Evolutionary conservation across 2,329 filamentous ascomycete species (phyloP).

Genomic region (Xylariaceae sp.): DNA sequence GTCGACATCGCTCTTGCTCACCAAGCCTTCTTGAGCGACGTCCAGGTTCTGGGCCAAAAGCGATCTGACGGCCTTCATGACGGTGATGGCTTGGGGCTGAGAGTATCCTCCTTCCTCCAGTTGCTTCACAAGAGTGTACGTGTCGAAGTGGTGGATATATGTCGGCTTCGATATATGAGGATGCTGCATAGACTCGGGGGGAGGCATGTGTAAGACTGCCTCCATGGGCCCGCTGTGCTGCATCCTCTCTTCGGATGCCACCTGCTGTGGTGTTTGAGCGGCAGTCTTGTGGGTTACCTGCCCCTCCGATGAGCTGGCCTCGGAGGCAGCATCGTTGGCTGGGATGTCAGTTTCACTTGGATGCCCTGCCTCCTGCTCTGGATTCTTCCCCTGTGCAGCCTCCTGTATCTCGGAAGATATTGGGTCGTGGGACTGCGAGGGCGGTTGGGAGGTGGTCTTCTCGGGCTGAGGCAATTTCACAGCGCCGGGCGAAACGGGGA

Average conservation of each 20-base stretch:
- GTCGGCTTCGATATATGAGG: slow-evolving; percentile 71
- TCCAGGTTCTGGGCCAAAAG: slow-evolving; percentile 78
- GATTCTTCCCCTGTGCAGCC: slow-evolving; percentile 12
- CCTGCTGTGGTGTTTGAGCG: slow-evolving; percentile 30
- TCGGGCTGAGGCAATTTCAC: slow-evolving; percentile 25
- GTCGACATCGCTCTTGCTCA: slow-evolving; percentile 89
- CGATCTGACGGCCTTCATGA: slow-evolving; percentile 88
- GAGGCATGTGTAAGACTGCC: slow-evolving; percentile 43
- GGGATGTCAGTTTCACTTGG: slow-evolving; percentile 1
- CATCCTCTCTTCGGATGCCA: slow-evolving; percentile 38
- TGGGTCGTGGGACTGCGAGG: slow-evolving; percentile 7
- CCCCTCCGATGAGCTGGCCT: slow-evolving; percentile 6
- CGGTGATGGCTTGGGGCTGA: slow-evolving; percentile 70
- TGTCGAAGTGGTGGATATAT: slow-evolving; percentile 96
- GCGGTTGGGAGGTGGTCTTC: slow-evolving; percentile 11
- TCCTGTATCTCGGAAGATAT: slow-evolving; percentile 12
- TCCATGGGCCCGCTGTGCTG: slow-evolving; percentile 47
- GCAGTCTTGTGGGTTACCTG: slow-evolving; percentile 2
- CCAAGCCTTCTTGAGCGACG: slow-evolving; percentile 73
- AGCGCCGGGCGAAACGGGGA: slow-evolving; percentile 32
- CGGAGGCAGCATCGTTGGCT: slow-evolving; percentile 11
- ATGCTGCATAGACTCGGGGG: slow-evolving; percentile 27
- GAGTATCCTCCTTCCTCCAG: slow-evolving; percentile 71
- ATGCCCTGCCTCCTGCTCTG: slow-evolving; percentile 12
- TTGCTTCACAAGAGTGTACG: slow-evolving; percentile 81